Base-by-base conservation (phyloP, 2,329 filamentous ascomycete genomes). In the Trichoderma endophyticum region DNA sequence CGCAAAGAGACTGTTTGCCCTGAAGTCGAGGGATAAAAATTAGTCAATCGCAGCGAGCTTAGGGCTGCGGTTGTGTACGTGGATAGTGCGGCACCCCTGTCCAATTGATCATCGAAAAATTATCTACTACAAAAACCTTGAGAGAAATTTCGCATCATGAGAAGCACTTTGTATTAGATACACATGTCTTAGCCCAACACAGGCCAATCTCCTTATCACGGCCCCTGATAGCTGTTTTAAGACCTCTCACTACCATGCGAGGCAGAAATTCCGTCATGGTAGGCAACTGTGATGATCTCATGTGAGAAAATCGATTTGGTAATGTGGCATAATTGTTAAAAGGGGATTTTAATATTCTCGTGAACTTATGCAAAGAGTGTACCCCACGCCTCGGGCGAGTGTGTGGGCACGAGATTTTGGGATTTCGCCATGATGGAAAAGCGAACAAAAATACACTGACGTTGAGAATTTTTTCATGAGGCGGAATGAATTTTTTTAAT, bases 401-500 rank as follows among this genome's bases (percentile, higher is more conserved):
- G 11, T 21, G n/a, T 48, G 8, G 43, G 43, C 9, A 21, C 8
- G 43, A 4, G 43, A 51, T 2, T 11, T 51, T 12, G 43, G 7
- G n/a, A 51, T 21, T 21, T 21, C 11, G 43, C 43, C 3, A n/a
- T 51, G n/a, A 51, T 21, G n/a, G 18, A 1, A 4, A 21, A 9
- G 1, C 43, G 0, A 21, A 5, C 2, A n/a, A 48, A 51, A n/a
- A 51, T 6, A 21, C n/a, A 12, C 8, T 12, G 43, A 51, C 12
- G 1, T 12, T 12, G n/a, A 21, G 18, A 11, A 51, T 51, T 21
- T 0, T 6, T 6, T 21, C 1, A 51, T 12, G n/a, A 11, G n/a
- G 2, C 9, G 21, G 9, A 51, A 1, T 6, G 11, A 0, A 12
- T 3, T 51, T 2, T 51, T 21, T 6, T 0, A 4, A 4, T 39